Percentiles rank a stretch among this genome's conserved stretches.
Evolutionary conservation across 441 rosid species (phyloP).

Genomic region (Iberis amara): DNA sequence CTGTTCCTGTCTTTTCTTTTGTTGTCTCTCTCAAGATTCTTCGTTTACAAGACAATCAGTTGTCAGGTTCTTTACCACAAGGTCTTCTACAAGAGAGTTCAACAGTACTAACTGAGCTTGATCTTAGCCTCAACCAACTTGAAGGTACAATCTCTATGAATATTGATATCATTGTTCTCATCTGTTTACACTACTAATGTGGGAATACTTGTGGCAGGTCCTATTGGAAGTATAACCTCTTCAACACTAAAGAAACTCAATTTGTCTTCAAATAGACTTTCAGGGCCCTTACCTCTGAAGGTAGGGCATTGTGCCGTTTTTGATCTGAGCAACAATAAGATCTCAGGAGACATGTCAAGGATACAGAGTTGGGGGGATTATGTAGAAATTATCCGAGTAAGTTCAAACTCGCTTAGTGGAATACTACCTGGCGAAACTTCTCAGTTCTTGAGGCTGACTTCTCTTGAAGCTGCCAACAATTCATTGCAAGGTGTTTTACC

Average conservation of each 20-base stretch:
- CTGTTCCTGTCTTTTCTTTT: conserved; percentile 58
- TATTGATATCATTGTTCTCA: not conserved
- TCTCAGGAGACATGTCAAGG: conserved; percentile 54
- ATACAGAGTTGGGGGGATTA: conserved; percentile 62
- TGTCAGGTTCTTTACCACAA: conserved; percentile 58
- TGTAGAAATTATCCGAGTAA: conserved; percentile 50
- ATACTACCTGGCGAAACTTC: conserved; percentile 46
- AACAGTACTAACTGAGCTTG: conserved; percentile 65
- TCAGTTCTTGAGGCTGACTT: conserved; percentile 53
- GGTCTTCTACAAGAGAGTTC: conserved; percentile 67
- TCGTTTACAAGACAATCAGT: conserved; percentile 56
- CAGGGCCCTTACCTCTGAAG: conserved; percentile 48
- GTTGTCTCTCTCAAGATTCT: conserved; percentile 67
- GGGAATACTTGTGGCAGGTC: conserved; percentile 39
- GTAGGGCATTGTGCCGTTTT: conserved; percentile 52
- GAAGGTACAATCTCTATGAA: conserved; percentile 45
- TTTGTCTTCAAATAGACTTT: conserved; percentile 51
- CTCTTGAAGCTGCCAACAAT: conserved; percentile 47
- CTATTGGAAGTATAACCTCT: conserved; percentile 55
- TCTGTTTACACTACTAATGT: not conserved
- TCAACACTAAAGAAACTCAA: conserved; percentile 54
- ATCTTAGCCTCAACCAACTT: conserved; percentile 73
- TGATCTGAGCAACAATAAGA: conserved; percentile 50
- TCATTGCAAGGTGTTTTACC: conserved; percentile 50
- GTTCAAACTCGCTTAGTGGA: conserved; percentile 54